Percentiles rank a stretch among this genome's conserved stretches.
phyloP scores from a whole-genome alignment of 257 asterid genomes.

The Verbascum thapsus region DNA sequence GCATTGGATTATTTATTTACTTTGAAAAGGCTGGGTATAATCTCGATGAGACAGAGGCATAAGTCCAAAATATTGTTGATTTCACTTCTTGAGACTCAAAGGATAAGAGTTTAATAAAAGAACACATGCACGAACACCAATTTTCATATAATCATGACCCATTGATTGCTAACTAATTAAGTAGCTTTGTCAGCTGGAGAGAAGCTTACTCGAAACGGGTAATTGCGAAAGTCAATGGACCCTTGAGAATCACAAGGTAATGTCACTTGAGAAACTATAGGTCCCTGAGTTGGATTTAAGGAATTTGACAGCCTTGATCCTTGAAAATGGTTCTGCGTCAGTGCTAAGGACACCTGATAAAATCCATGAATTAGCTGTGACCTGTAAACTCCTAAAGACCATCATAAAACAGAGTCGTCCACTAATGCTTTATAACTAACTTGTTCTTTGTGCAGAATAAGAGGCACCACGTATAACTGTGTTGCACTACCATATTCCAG shows the following conservation, averaged over 20 bases:
- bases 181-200: conserved; percentile 21
- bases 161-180: conserved; percentile 15
- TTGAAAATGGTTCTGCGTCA: conserved; percentile 74
- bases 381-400: conserved; percentile 9
- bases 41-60: conserved; percentile 11
- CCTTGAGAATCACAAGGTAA: conserved; percentile 94
- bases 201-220: conserved; percentile 82
- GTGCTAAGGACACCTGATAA: conserved; percentile 67
- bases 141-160: not conserved
- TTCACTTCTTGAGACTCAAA: conserved; percentile 6
- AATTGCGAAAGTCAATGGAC: conserved; percentile 78
- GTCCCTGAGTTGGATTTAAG: conserved; percentile 63
- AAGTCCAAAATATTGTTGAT: conserved; percentile 9
- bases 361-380: conserved; percentile 20
- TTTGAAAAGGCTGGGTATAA: not conserved
- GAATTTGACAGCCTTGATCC: conserved; percentile 56
- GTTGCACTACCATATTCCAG: conserved; percentile 94
- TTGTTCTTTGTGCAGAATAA: conserved; percentile 67
- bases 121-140: conserved; percentile 13
- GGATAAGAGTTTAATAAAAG: not conserved
- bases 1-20: not conserved
- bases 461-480: conserved; percentile 78
- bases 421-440: conserved; percentile 43
- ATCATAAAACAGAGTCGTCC: conserved; percentile 15
- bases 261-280: conserved; percentile 75